Evolutionary conservation across 345 rosid genomes (phyloP), one percentile per base, ranked within the genome.

Genomic region (Durio zibethinus): DNA sequence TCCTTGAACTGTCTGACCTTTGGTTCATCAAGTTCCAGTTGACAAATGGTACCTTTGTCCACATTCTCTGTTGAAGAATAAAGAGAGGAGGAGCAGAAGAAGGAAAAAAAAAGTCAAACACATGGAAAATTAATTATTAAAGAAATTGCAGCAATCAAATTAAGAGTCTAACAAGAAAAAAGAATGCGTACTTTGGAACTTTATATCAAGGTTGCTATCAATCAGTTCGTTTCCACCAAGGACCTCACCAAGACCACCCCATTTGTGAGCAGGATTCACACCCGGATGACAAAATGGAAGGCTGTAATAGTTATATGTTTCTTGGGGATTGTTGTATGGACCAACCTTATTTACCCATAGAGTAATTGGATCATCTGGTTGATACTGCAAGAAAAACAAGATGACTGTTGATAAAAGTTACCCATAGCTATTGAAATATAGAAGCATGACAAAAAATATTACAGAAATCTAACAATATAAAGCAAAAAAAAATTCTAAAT

Each of bases 241-340:
- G 82, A 94, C 99, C 86, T 97, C 99, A 76, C 98, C 99, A 81
- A 97, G 98, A 61, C 98, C 99, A 85, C 97, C 99, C 99, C 98
- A 97, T 83, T 97, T 97, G 86, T 97, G 99, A 73, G 90, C 88
- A 52, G 87, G 81, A 82, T 85, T 85, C 18, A 36, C 84, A 81
- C 94, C 75, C 52, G 86, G 88, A 59, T 83, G 93, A 75, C 99
- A 97, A 87, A 94, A 97, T 27, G 99, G 99, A 83, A 97, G 98
- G 85, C 97, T 90, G 90, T 92, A 92, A 77, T 97, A 97, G 87
- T 97, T 97, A 84, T 97, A 97, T 1, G 98, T 97, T 89, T 97
- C 98, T 84, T 97, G 99, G 36, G 99, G 99, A 83, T 97, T 97
- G 84, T 97, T 94, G 77, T 97, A 97, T 25, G 99, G 99, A 35